Evolutionary conservation across 371 early-diverging fungal species (phyloP), one percentile per base, ranked within the genome.

Genomic region (Mortierella sp.): DNA sequence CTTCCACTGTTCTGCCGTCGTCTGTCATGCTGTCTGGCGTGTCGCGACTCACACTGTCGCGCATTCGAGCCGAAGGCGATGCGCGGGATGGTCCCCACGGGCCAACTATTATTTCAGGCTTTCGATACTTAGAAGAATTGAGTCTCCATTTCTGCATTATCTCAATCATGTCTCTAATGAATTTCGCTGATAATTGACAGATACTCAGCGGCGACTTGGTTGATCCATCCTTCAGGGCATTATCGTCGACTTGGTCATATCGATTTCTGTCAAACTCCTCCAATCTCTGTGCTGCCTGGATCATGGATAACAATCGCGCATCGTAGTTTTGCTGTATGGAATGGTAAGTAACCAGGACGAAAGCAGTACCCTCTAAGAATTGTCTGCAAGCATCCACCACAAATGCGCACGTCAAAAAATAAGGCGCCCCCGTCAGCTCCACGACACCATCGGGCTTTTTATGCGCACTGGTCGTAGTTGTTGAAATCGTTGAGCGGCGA

Each of bases 271-370:
- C 71, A 10, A 70, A 43, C 40, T 70, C 71, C 1, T 70, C 71
- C 60, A 70, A 29, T 31, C 71, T 64, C 23, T 70, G 71, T n/a
- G 71, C 71, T 8, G 64, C 71, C 37, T 70, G 71, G 34, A 64
- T 42, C 71, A 70, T 70, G 42, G 51, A 37, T 60, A 59, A 53
- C 51, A 70, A 22, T 7, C 59, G n/a, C 31, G 60, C 5, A 34
- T 70, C 71, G 10, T 22, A 28, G 15, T 59, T 59, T 0, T 58
- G 22, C 10, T 70, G 51, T 26, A 70, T 70, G 15, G 34, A 26
- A 19, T 53, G 64, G 23, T 64, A 64, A 22, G 49, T 28, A 10
- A 70, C 35, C 19, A 70, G 51, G 40, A 70, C 64, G 53, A 70
- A 70, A 2, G 71, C 71, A 2, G 65, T 29, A 17, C 64, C 71